Percentiles rank a stretch among this genome's conserved stretches.
phyloP scores from a whole-genome alignment of 176 grass and related monocot species.

The Avena eriantha region DNA sequence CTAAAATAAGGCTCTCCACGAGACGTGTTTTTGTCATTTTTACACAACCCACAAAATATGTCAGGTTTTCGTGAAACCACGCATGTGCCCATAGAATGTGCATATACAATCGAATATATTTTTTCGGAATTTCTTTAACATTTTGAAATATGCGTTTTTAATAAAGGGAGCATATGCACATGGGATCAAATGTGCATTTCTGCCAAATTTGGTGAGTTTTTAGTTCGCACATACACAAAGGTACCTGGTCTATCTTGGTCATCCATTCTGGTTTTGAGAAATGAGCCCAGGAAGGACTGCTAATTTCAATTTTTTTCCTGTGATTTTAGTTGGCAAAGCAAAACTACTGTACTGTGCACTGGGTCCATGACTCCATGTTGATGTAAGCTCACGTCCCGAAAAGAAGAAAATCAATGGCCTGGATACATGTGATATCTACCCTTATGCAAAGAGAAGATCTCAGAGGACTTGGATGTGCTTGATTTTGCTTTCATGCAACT shows the following conservation, averaged over 20 bases:
- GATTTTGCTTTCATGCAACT: neutral
- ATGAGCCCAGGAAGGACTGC: neutral
- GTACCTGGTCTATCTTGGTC: neutral
- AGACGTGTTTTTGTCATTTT: no score
- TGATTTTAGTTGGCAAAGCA: neutral
- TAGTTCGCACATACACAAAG: neutral
- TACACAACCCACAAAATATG: no score
- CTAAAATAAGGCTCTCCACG: no score
- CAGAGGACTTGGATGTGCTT: neutral
- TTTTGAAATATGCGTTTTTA: no score
- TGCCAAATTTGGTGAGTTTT: neutral
- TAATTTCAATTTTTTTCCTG: neutral
- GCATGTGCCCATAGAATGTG: no score
- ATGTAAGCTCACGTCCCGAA: neutral
- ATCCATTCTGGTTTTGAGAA: neutral
- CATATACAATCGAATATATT: no score
- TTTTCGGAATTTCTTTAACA: no score
- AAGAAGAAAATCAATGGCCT: neutral
- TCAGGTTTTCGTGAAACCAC: no score
- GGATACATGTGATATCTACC: neutral
- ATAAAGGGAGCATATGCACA: no score
- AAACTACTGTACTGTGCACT: neutral
- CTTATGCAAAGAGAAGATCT: neutral
- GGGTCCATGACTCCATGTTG: neutral
- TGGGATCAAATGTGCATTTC: no score